Evolutionary conservation across 768 basidiomycete genomes (phyloP).

Genomic region (Boletus eberwhitei): DNA sequence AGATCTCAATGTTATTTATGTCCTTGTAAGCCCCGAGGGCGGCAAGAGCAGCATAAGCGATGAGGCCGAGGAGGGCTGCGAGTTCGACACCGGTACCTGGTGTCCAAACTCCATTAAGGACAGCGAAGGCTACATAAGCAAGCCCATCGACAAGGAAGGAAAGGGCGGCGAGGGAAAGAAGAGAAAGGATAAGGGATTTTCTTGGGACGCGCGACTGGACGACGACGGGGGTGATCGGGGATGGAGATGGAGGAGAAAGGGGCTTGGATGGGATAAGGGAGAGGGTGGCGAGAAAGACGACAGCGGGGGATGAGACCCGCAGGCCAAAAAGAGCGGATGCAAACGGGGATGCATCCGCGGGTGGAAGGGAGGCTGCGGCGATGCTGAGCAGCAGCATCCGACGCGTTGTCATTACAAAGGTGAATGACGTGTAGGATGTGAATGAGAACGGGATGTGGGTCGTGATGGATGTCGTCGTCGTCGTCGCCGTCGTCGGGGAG

Average conservation of each 20-base stretch:
- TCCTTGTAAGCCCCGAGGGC: slow-evolving; percentile 80
- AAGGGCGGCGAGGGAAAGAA: slow-evolving; percentile 66
- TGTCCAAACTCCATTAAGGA: slow-evolving; percentile 67
- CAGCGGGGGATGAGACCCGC: slow-evolving; percentile 63
- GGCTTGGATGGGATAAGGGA: slow-evolving; percentile 55
- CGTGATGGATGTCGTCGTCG: slow-evolving; percentile 12
- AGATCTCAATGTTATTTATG: slow-evolving; percentile 63
- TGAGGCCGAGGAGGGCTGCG: slow-evolving; percentile 63
- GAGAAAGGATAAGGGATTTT: slow-evolving; percentile 65
- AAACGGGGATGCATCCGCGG: slow-evolving; percentile 20
- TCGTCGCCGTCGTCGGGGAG: slow-evolving; percentile 32
- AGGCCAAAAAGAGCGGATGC: slow-evolving; percentile 48
- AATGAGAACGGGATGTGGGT: not conserved
- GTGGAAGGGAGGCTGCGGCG: slow-evolving; percentile 22
- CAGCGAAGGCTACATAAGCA: slow-evolving; percentile 60
- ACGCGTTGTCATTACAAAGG: slow-evolving; percentile 25
- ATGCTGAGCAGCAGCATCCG: slow-evolving; percentile 17
- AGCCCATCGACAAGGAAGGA: slow-evolving; percentile 79
- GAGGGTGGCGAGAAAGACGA: slow-evolving; percentile 59
- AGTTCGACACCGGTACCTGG: slow-evolving; percentile 60
- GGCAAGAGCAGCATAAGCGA: slow-evolving; percentile 69
- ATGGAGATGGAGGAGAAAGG: slow-evolving; percentile 40
- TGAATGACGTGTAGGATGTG: not conserved
- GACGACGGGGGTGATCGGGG: slow-evolving; percentile 75
- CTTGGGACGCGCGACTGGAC: slow-evolving; percentile 72